phyloP scores from a whole-genome alignment of 495 filamentous ascomycete species.

The Penicilliopsis zonata region DNA sequence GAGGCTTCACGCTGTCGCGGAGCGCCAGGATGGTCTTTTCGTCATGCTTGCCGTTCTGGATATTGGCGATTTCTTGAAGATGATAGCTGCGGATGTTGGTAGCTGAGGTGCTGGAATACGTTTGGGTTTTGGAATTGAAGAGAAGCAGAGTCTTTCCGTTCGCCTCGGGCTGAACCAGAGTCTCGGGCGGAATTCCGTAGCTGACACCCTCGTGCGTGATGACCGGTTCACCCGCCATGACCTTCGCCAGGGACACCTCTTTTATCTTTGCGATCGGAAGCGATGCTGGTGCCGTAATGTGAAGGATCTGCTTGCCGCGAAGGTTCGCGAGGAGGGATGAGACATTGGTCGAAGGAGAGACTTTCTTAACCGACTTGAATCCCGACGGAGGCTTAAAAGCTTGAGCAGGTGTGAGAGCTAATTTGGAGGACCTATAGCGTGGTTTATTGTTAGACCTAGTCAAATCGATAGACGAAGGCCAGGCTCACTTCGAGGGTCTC shows the following conservation, averaged over 20 bases:
- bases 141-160: conserved; percentile 23
- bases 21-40: conserved; percentile 21
- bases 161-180: conserved; percentile 18
- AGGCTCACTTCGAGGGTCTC: conserved; percentile 13
- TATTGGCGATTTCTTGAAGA: conserved; percentile 30
- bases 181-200: conserved; percentile 35
- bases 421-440: conserved; percentile 3
- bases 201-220: conserved; percentile 25
- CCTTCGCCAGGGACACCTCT: conserved; percentile 28
- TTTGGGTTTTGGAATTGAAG: conserved; percentile 22
- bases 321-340: conserved; percentile 29
- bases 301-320: conserved; percentile 30
- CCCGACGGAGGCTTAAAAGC: conserved; percentile 29
- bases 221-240: conserved; percentile 30
- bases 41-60: conserved; percentile 18
- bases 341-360: conserved; percentile 19
- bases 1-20: conserved; percentile 26
- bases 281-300: conserved; percentile 31
- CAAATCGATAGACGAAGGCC: too few species aligned
- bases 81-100: conserved; percentile 28
- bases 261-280: conserved; percentile 32
- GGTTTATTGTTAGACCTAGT: neutral
- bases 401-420: conserved; percentile 13
- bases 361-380: conserved; percentile 27
- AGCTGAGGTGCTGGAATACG: conserved; percentile 17